Base-by-base conservation (phyloP, 2,329 filamentous ascomycete species). In the Fusarium haematococcum region DNA sequence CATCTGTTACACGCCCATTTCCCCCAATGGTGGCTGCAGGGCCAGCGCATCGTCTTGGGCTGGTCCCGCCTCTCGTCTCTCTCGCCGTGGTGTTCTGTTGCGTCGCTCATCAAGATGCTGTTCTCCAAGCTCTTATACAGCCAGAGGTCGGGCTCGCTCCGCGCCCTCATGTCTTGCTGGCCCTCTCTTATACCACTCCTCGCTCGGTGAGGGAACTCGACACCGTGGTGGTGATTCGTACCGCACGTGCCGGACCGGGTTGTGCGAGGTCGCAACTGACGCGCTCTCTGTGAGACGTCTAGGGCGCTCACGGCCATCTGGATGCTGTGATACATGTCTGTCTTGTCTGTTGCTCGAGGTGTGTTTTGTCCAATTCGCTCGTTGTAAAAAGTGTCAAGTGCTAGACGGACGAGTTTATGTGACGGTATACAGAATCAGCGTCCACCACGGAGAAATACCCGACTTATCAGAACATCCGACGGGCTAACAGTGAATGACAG, bases 1-100 rank as follows among this genome's bases (percentile, higher is more conserved):
- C 74, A 75, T 30, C 63, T 67, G 54, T 69, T 63, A 65, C 76
- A 78, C 59, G 43, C 67, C 67, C 74, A 70, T 27, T 74, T 69
- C 35, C 76, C 76, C 72, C 76, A 78, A 7, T 63, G 64, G 48
- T 78, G 72, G 50, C 71, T 78, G 56, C 76, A 78, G 35, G 76
- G 76, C 76, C 76, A 78, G 27, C 61, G 68, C 76, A 78, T 78
- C n/a, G 35, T 60, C 43, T 32, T 64, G 32, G 30, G 27, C 33
- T 37, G 25, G 25, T 7, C 39, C n/a, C 41, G 45, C 18, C 20
- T 59, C 43, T 64, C 48, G 37, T 35, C 33, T 45, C 39, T 48
- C 27, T 67, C 32, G 32, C n/a, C 32, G 23, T 33, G 27, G 32
- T 66, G 43, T 56, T 32, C 39, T 39, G 64, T 14, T 58, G 50